Base-by-base conservation (phyloP, 305 asterid genomes). In the Solanum aculeatissimum region DNA sequence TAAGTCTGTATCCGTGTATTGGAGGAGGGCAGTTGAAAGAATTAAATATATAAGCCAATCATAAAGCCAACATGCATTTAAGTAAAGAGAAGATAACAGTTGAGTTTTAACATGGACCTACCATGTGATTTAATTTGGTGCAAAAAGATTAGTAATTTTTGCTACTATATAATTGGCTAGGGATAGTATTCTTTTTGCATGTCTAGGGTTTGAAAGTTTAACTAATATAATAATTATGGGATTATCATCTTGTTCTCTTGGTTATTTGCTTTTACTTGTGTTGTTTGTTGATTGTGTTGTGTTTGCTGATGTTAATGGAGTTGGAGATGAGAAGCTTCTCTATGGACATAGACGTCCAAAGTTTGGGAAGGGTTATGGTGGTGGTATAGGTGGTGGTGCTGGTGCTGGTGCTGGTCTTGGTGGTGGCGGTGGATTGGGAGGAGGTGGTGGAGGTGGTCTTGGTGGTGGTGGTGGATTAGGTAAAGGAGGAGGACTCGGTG, bases 261-360 rank as follows among this genome's bases (percentile, higher is more conserved):
- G 47, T 16, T 29, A 16, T 69, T 40, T 69, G 74, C 65, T 83
- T 58, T 70, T 69, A 43, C 68, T 83, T 38, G 85, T 54, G 60
- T 57, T 83, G 70, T 58, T 83, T 83, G 71, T 83, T 83, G 53
- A 65, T 83, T 72, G 66, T 40, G 80, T 15, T 15, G 85, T 83
- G 21, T 83, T 53, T n/a, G 85, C 79, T 55, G 81, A 83, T 53
- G 81, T 35, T 69, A 69, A 53, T 69, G 81, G 71, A 19, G 21
- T 54, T 21, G 81, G 75, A 65, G 85, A 53, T 53, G 71, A 83
- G 71, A 83, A 83, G 21, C 19, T 68, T 40, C 47, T 83, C 1
- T 69, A 38, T 58, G 78, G 51, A 7, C 81, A 83, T 21, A 68
- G 55, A 51, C 84, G 40, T 35, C 78, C 29, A 1, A 77, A 51